phyloP scores from a whole-genome alignment of 1,284 basidiomycete genomes.

The Rhizoctonia solani region DNA sequence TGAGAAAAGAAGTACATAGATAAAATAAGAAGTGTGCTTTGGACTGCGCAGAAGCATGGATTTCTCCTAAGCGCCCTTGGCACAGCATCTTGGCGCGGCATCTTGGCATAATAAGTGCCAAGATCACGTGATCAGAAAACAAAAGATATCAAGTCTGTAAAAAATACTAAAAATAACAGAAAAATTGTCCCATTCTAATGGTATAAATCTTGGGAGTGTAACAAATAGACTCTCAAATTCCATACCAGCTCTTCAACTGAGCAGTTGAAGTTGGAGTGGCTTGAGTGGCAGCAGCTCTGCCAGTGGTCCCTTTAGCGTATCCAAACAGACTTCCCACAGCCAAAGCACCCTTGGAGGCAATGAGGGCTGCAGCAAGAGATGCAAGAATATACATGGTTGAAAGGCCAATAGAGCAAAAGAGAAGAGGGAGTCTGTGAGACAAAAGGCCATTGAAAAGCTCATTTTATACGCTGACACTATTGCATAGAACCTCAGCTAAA shows the following conservation, averaged over 20 bases:
- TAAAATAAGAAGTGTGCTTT: no score
- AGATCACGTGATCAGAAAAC: no score
- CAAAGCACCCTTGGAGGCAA: neutral
- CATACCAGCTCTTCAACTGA: neutral
- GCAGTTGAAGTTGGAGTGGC: neutral
- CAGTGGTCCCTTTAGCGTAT: slow-evolving; percentile 39
- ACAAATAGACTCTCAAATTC: no score
- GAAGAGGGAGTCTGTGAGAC: neutral
- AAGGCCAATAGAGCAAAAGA: neutral
- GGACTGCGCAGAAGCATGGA: no score
- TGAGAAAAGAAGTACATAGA: no score
- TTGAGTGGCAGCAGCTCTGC: neutral
- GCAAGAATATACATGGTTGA: neutral
- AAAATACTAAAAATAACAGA: no score
- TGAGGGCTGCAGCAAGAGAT: neutral
- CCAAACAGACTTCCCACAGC: slow-evolving; percentile 42
- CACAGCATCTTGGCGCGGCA: no score
- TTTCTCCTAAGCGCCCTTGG: no score
- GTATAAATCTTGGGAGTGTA: neutral
- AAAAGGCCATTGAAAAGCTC: neutral
- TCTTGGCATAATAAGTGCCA: no score
- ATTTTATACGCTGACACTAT: neutral
- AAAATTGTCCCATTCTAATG: neutral
- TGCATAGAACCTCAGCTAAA: no score
- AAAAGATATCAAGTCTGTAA: no score